Percentiles rank a stretch among this genome's conserved stretches.
These are phyloP conservation scores for Daedalea quercina DNA, from an alignment of 768 basidiomycete species.

Conservation along the genomic window DNA sequence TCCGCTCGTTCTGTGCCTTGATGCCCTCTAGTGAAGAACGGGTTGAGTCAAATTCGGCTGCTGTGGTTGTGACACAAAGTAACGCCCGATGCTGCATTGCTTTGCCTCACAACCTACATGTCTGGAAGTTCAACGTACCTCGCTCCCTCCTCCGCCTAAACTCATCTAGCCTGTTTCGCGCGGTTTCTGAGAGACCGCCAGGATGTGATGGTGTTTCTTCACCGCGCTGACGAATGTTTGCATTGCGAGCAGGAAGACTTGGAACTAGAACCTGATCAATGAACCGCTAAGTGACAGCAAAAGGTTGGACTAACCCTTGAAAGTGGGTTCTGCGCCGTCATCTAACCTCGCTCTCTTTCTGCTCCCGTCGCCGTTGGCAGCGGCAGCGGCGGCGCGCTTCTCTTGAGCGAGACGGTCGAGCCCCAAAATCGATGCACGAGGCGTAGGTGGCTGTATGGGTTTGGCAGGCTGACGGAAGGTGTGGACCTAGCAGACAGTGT, in stretches of 20 bases:
- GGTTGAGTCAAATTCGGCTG: too few species aligned
- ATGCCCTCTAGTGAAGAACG: constrained; percentile 57
- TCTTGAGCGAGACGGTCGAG: constrained; percentile 85
- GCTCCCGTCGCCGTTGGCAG: constrained; percentile 39
- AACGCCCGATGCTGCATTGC: too few species aligned
- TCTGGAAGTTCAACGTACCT: constrained; percentile 33
- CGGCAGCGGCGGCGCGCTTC: constrained; percentile 60
- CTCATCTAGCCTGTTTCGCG: constrained; percentile 69
- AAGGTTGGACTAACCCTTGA: constrained; percentile 63
- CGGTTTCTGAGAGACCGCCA: constrained; percentile 78
- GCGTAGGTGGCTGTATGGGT: constrained; percentile 70
- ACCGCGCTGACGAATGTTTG: constrained; percentile 65
- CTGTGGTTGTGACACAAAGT: too few species aligned
- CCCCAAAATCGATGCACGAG: constrained; percentile 75
- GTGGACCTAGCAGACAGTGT: constrained; percentile 48
- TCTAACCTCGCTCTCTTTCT: constrained; percentile 62
- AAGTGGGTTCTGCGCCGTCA: constrained; percentile 58
- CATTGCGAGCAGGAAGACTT: constrained; percentile 51
- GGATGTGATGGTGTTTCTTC: constrained; percentile 94
- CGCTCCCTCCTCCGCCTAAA: constrained; percentile 60
- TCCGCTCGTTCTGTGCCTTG: constrained; percentile 46
- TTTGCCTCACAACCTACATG: too few species aligned
- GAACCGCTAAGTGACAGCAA: not conserved
- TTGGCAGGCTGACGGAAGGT: constrained; percentile 74
- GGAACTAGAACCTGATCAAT: constrained; percentile 52